A percentile compares a stretch with the other conserved stretches of the same genome.
Conservation (phyloP, 192 early-diverging fungal species). For the Coemansia sp. region DNA sequence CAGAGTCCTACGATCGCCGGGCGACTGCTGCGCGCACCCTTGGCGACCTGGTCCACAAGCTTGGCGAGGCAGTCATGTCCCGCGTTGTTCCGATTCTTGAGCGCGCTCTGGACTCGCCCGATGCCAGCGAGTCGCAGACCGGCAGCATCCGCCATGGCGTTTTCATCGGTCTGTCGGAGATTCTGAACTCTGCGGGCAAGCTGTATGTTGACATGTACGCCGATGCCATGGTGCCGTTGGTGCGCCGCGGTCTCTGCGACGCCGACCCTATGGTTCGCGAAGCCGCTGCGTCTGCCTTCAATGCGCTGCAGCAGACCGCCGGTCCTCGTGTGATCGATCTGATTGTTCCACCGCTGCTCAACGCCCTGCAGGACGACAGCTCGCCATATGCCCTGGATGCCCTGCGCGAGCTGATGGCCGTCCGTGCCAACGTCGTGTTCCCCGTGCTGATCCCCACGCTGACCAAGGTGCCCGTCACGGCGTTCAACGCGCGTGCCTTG, state of each 20-base stretch:
- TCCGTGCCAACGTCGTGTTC: constrained; percentile 96
- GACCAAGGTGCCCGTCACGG: constrained; percentile 78
- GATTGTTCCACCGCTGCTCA: constrained; percentile 85
- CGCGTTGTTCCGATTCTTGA: constrained; percentile 92
- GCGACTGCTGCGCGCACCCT: constrained; percentile 86
- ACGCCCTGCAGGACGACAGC: constrained; percentile 57
- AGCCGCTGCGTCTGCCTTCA: constrained; percentile 90
- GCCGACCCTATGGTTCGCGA: constrained; percentile 81
- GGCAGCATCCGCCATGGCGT: constrained; percentile 82
- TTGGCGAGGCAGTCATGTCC: constrained; percentile 85
- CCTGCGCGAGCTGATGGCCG: constrained; percentile 95
- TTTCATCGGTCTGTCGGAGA: constrained; percentile 88
- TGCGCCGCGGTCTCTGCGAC: constrained; percentile 83
- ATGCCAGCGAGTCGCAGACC: constrained; percentile 5
- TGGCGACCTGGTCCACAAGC: constrained; percentile 89
- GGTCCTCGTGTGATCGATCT: constrained; percentile 93
- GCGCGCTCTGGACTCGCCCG: constrained; percentile 58
- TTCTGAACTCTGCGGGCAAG: constrained; percentile 82
- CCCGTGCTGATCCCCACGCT: constrained; percentile 96
- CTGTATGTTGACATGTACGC: constrained; percentile 80
- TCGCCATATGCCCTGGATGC: constrained; percentile 81
- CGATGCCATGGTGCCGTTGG: constrained; percentile 76
- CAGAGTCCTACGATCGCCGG: constrained; percentile 73
- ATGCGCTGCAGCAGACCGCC: constrained; percentile 85
- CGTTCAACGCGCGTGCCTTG: constrained; percentile 90